Evolutionary conservation across 345 rosid genomes (phyloP).

Genomic region (Nasturtium officinale): DNA sequence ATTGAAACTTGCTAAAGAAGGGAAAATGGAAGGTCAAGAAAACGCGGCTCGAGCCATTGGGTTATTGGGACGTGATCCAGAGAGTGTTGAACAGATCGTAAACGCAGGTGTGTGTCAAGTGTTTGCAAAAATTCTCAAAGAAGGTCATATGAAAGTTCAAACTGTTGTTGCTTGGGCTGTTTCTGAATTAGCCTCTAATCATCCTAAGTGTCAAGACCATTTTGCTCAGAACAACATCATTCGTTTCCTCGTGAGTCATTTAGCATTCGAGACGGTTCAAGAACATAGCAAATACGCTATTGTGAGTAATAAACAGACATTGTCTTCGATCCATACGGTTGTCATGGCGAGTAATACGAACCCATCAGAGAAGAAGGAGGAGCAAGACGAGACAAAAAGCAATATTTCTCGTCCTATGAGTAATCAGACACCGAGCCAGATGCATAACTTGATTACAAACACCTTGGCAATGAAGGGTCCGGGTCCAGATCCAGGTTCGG

Average conservation of each 20-base stretch:
- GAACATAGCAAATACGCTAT: conserved; percentile 74
- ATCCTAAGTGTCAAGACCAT: conserved; percentile 75
- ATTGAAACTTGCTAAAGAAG: conserved; percentile 77
- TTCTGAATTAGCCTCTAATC: conserved; percentile 64
- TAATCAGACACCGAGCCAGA: conserved; percentile 49
- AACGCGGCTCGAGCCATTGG: conserved; percentile 83
- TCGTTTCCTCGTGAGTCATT: conserved; percentile 74
- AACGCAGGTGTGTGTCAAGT: conserved; percentile 71
- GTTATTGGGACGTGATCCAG: conserved; percentile 68
- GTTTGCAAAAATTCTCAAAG: conserved; percentile 80
- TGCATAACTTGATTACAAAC: conserved; percentile 53
- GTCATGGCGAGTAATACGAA: conserved; percentile 50
- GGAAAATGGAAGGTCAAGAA: conserved; percentile 74
- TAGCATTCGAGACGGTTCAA: conserved; percentile 84
- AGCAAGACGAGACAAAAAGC: conserved; percentile 33
- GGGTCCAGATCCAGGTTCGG: neutral
- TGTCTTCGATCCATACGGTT: conserved; percentile 57
- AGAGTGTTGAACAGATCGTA: conserved; percentile 78
- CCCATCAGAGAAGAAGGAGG: neutral
- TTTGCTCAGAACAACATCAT: conserved; percentile 73
- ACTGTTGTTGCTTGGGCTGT: conserved; percentile 74
- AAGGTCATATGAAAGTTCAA: conserved; percentile 79
- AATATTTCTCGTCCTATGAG: conserved; percentile 52
- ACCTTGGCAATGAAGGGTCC: conserved; percentile 47
- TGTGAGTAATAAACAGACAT: conserved; percentile 49